A percentile compares a stretch with the other conserved stretches of the same genome.
Conservation (phyloP, 78 protist genomes). For the Dictyostelium citrinum region DNA sequence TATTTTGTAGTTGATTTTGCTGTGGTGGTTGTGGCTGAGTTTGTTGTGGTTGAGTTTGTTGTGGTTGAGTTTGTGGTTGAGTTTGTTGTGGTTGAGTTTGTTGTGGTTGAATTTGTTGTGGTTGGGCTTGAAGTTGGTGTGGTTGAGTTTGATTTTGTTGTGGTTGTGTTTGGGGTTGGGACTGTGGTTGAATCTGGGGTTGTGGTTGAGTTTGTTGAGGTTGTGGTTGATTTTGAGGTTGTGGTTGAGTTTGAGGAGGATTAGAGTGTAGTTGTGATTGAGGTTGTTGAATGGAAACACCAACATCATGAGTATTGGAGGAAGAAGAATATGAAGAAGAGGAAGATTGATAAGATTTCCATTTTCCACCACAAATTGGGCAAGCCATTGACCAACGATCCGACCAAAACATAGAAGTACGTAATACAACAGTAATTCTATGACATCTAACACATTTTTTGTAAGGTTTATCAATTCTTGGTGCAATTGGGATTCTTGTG, state of each 20-base stretch:
- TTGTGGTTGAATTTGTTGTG: not conserved
- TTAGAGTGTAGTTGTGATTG: not conserved
- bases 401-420: constrained; percentile 72
- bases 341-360: constrained; percentile 18
- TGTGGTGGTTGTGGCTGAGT: not conserved
- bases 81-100: not conserved
- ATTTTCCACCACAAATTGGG: constrained; percentile 76
- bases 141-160: not conserved
- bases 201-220: not conserved
- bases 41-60: not conserved
- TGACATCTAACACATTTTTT: constrained; percentile 73
- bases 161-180: not conserved
- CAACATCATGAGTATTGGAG: not conserved
- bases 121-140: too few species aligned
- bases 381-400: constrained; percentile 74
- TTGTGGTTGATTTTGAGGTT: not conserved
- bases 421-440: constrained; percentile 41
- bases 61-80: not conserved
- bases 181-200: not conserved
- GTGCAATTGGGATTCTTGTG: constrained; percentile 55
- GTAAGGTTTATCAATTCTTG: constrained; percentile 66
- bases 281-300: not conserved
- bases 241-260: not conserved
- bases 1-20: not conserved
- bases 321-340: not conserved